phyloP scores from a whole-genome alignment of 306 rosid species.

The Erythrophleum fordii region DNA sequence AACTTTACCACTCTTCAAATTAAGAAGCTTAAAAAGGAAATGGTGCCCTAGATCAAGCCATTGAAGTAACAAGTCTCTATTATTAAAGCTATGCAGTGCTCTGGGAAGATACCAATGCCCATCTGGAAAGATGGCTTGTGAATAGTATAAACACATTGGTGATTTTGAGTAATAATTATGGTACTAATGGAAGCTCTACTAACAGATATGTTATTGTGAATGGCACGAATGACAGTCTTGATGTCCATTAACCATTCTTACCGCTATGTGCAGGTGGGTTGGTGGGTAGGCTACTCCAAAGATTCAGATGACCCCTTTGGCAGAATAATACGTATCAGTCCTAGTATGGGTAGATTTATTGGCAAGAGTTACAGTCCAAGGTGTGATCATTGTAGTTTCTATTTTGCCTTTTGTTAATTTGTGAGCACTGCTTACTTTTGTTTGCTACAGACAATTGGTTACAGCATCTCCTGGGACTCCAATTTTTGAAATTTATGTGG shows the following conservation, averaged over 20 bases:
- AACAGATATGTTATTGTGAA: conserved; percentile 4
- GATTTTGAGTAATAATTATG: not conserved
- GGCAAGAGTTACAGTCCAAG: conserved; percentile 78
- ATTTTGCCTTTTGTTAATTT: conserved; percentile 24
- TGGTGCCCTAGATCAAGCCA: not conserved
- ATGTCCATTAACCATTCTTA: conserved; percentile 33
- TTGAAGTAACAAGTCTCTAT: not conserved
- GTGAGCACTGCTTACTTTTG: conserved; percentile 38
- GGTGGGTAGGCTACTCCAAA: conserved; percentile 99
- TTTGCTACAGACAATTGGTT: conserved; percentile 80
- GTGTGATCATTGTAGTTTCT: conserved; percentile 51
- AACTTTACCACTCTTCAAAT: not conserved
- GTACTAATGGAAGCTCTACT: not conserved
- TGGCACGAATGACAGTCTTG: conserved; percentile 4
- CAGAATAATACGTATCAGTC: conserved; percentile 79
- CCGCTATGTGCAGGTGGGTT: conserved; percentile 76
- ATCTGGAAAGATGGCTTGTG: conserved; percentile 2
- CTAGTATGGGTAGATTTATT: conserved; percentile 85
- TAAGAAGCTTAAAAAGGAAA: not conserved
- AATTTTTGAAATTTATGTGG: conserved; percentile 88
- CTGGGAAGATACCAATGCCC: not conserved
- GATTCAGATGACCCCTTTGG: conserved; percentile 92
- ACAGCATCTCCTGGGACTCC: conserved; percentile 87
- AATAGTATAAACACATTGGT: not conserved
- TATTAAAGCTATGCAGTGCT: not conserved